phyloP scores from a whole-genome alignment of 2,329 filamentous ascomycete genomes.

The Aspergillus chevalieri region DNA sequence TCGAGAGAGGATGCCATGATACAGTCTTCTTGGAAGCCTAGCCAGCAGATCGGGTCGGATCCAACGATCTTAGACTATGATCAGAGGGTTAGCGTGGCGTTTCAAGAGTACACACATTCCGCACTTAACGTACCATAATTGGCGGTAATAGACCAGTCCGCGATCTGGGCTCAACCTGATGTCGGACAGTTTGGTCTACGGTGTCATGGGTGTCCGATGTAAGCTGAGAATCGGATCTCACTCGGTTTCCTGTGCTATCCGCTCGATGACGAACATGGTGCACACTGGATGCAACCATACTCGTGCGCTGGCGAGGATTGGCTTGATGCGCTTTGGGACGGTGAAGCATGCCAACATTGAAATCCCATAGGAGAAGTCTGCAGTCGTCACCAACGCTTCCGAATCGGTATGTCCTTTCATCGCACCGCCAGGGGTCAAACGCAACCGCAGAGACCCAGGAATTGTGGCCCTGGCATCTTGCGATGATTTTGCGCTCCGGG shows the following conservation, averaged over 20 bases:
- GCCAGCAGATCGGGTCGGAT: slow-evolving; percentile 78
- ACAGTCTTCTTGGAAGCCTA: slow-evolving; percentile 88
- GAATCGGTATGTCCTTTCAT: slow-evolving; percentile 90
- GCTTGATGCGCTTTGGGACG: slow-evolving; percentile 63
- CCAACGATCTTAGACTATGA: slow-evolving; percentile 72
- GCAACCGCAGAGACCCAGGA: slow-evolving; percentile 92
- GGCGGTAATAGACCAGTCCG: slow-evolving; percentile 82
- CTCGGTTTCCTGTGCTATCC: slow-evolving; percentile 52
- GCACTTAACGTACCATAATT: slow-evolving; percentile 62
- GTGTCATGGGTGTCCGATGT: slow-evolving; percentile 41
- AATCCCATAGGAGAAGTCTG: slow-evolving; percentile 89
- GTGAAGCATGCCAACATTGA: slow-evolving; percentile 93
- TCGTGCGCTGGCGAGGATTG: slow-evolving; percentile 34
- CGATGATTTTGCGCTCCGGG: slow-evolving; percentile 74
- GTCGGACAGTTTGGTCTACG: slow-evolving; percentile 59
- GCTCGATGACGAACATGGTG: slow-evolving; percentile 54
- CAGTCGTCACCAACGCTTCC: slow-evolving; percentile 95
- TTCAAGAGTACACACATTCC: too few species aligned
- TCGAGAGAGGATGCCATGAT: slow-evolving; percentile 89
- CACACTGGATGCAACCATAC: slow-evolving; percentile 22
- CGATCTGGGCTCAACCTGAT: slow-evolving; percentile 77
- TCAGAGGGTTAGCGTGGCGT: not conserved
- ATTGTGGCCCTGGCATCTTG: slow-evolving; percentile 88
- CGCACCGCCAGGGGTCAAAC: slow-evolving; percentile 95
- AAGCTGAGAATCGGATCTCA: slow-evolving; percentile 66